phyloP scores from a whole-genome alignment of 2,329 filamentous ascomycete genomes.

The Colletotrichum sp. region DNA sequence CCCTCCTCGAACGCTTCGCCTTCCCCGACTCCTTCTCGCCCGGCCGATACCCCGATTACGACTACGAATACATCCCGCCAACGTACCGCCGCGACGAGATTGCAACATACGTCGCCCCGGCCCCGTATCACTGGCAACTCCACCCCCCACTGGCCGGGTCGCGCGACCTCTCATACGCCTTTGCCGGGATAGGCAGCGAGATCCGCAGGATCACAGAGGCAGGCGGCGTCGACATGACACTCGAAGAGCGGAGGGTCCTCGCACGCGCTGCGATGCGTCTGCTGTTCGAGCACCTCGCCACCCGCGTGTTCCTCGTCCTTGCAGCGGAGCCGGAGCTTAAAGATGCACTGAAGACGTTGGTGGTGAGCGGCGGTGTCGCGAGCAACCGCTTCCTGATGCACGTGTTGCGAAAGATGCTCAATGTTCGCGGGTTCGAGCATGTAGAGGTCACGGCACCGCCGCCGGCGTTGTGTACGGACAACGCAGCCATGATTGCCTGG shows the following conservation, averaged over 20 bases:
- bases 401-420: constrained; percentile 63
- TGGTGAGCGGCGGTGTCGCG: constrained; percentile 90
- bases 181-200: constrained; percentile 72
- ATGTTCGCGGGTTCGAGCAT: constrained; percentile 67
- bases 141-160: constrained; percentile 68
- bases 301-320: constrained; percentile 74
- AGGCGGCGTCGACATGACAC: constrained; percentile 44
- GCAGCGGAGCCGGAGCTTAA: constrained; percentile 32
- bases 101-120: constrained; percentile 40
- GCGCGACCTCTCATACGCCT: constrained; percentile 71
- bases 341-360: constrained; percentile 62
- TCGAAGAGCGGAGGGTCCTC: constrained; percentile 70
- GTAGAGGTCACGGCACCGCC: constrained; percentile 78
- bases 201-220: constrained; percentile 61
- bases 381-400: constrained; percentile 80
- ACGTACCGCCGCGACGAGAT: constrained; percentile 63
- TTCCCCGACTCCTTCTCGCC: constrained; percentile 53
- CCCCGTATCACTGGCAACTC: constrained; percentile 65
- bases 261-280: constrained; percentile 78
- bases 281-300: constrained; percentile 86
- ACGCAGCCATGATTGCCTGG: constrained; percentile 98
- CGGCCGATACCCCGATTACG: constrained; percentile 27
- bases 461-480: constrained; percentile 82
- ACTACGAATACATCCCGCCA: constrained; percentile 63
- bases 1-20: constrained; percentile 79